phyloP scores from a whole-genome alignment of 2,329 filamentous ascomycete species.

The Coniochaeta hoffmannii region DNA sequence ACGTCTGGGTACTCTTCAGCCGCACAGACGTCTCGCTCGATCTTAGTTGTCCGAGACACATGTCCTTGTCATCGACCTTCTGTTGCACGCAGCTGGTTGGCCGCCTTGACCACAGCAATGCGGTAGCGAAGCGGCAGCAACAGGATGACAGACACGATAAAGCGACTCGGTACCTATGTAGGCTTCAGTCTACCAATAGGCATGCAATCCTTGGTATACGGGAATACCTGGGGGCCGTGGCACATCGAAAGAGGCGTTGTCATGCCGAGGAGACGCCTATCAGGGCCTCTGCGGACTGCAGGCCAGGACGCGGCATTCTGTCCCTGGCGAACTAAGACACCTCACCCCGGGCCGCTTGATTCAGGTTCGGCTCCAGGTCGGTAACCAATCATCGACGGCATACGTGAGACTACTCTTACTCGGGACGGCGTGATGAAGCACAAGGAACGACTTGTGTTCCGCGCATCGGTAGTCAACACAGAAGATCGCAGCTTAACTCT shows the following conservation, averaged over 20 bases:
- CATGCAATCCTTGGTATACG: background rate
- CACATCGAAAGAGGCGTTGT: background rate
- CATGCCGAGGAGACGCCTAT: background rate
- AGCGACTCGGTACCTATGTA: background rate
- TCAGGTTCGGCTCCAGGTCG: background rate
- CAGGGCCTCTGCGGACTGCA: background rate
- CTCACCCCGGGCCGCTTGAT: background rate
- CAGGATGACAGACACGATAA: no score
- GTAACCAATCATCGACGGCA: background rate
- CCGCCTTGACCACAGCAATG: background rate
- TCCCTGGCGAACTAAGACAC: background rate
- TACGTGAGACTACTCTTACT: background rate
- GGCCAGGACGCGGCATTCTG: background rate
- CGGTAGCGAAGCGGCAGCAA: background rate
- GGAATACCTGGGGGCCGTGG: background rate
- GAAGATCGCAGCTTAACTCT: background rate
- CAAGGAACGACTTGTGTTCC: background rate
- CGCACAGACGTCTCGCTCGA: background rate
- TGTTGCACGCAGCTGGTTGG: background rate
- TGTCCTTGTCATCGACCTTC: background rate
- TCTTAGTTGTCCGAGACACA: background rate
- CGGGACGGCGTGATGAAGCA: background rate
- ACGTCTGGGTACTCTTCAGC: background rate
- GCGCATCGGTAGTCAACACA: background rate
- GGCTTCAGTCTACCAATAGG: background rate